These are phyloP conservation scores for Microbotryomycetes sp. DNA, from an alignment of 1,284 basidiomycete species.

Conservation along the genomic window DNA sequence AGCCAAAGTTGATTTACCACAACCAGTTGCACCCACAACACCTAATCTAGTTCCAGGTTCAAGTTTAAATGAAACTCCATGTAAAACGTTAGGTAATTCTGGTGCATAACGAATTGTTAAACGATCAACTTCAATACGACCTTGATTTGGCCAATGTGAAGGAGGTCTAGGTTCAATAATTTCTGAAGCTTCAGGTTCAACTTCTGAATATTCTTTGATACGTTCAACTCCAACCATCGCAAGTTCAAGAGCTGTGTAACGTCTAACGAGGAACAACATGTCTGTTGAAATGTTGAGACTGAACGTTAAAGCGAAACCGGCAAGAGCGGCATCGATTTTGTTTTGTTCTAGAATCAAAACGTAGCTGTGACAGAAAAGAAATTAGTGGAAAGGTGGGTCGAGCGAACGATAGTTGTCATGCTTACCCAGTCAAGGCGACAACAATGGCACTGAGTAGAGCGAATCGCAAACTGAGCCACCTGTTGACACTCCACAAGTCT, in stretches of 20 bases:
- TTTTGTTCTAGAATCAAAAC: conserved; percentile 50
- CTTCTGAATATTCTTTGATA: conserved; percentile 80
- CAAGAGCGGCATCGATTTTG: conserved; percentile 42
- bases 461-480: conserved; percentile 42
- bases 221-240: conserved; percentile 91
- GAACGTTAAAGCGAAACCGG: conserved; percentile 47
- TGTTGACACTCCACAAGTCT: conserved; percentile 45
- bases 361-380: conserved; percentile 38
- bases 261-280: conserved; percentile 42
- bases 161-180: conserved; percentile 68
- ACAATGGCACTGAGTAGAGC: conserved; percentile 32
- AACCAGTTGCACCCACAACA: conserved; percentile 66
- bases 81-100: conserved; percentile 65
- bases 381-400: not conserved
- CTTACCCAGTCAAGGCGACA: conserved; percentile 26
- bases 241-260: conserved; percentile 68
- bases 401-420: not conserved
- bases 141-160: conserved; percentile 59
- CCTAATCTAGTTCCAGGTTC: conserved; percentile 73
- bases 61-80: conserved; percentile 58
- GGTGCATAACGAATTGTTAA: conserved; percentile 63
- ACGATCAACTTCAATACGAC: conserved; percentile 57
- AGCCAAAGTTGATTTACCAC: conserved; percentile 81
- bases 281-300: conserved; percentile 42
- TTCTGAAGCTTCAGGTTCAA: conserved; percentile 43